Percentiles rank a stretch among this genome's conserved stretches.
These are phyloP conservation scores for Borovskyia barvae DNA, from an alignment of 208 protist species.

Conservation along the genomic window DNA sequence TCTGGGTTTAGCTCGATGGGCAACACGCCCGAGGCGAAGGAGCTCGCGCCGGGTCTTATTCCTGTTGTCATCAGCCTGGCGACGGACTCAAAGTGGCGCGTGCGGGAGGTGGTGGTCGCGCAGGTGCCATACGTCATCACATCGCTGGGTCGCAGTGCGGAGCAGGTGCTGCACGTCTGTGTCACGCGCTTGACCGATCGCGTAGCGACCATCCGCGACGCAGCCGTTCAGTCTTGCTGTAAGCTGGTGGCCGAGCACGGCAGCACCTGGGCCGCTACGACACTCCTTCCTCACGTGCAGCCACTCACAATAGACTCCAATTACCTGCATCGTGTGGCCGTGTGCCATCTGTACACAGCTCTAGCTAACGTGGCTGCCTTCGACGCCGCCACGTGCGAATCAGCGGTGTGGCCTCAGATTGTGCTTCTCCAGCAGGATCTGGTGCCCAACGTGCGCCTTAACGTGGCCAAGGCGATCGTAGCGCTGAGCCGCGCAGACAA, in stretches of 20 bases:
- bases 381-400: slow-evolving; percentile 44
- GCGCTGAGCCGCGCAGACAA: slow-evolving; percentile 49
- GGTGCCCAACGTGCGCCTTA: slow-evolving; percentile 84
- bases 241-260: slow-evolving; percentile 72
- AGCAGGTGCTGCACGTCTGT: slow-evolving; percentile 83
- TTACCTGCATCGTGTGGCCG: slow-evolving; percentile 76
- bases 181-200: slow-evolving; percentile 76
- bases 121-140: slow-evolving; percentile 86
- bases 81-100: slow-evolving; percentile 82
- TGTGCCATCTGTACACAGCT: slow-evolving; percentile 73
- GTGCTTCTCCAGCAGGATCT: slow-evolving; percentile 56
- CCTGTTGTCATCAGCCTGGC: slow-evolving; percentile 80
- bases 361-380: slow-evolving; percentile 53
- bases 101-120: slow-evolving; percentile 82
- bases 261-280: slow-evolving; percentile 45
- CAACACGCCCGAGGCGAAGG: slow-evolving; percentile 76
- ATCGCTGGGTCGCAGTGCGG: slow-evolving; percentile 55
- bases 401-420: slow-evolving; percentile 64
- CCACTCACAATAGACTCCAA: slow-evolving; percentile 51
- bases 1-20: slow-evolving; percentile 86
- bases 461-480: slow-evolving; percentile 63
- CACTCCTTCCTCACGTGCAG: slow-evolving; percentile 71
- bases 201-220: slow-evolving; percentile 82
- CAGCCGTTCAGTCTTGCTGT: slow-evolving; percentile 82
- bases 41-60: slow-evolving; percentile 81